Base-by-base conservation (phyloP, 2,329 filamentous ascomycete genomes). In the Botrytis fragariae region DNA sequence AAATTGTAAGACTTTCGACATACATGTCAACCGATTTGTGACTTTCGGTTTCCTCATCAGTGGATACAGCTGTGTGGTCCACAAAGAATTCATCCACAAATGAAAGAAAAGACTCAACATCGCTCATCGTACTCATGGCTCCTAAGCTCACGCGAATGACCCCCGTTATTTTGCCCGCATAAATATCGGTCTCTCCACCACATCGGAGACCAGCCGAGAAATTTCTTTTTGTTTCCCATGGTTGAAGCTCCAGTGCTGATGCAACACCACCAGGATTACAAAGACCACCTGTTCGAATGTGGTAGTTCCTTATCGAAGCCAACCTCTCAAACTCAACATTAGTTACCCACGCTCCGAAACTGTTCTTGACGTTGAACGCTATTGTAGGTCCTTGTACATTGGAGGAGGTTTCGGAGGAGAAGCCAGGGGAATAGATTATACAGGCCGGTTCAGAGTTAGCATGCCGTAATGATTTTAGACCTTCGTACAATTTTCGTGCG, bases 261-360 rank as follows among this genome's bases (percentile, higher is more conserved):
- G 94, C 92, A 73, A 97, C 88, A 1, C 94, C 94, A 16, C 95
- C 96, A 1, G 96, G 95, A 78, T 97, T 98, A 83, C 96, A 99
- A 1, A 98, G 85, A 0, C 94, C 92, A 8, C 96, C 96, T 0
- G 94, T 97, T 54, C 96, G 89, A 29, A 98, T 84, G 79, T 98
- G 93, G 60, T 98, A 92, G 67, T 89, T 88, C 76, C 92, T 93
- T 32, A 97, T 85, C 3, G 88, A 87, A 10, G 94, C 92, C 35
- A 98, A 85, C 81, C 95, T 97, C 80, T 98, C 95, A 29, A 98
- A 90, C 80, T 98, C 95, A 22, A 89, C 86, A 75, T 95, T 91
- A 76, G 93, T 93, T 69, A 96, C 82, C 92, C 93, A 97, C 42
- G 88, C 87, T 0, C 93, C 92, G 14, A 84, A 80, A 32, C 88